phyloP scores from a whole-genome alignment of 2,329 filamentous ascomycete species.

The Rachicladosporium sp. region DNA sequence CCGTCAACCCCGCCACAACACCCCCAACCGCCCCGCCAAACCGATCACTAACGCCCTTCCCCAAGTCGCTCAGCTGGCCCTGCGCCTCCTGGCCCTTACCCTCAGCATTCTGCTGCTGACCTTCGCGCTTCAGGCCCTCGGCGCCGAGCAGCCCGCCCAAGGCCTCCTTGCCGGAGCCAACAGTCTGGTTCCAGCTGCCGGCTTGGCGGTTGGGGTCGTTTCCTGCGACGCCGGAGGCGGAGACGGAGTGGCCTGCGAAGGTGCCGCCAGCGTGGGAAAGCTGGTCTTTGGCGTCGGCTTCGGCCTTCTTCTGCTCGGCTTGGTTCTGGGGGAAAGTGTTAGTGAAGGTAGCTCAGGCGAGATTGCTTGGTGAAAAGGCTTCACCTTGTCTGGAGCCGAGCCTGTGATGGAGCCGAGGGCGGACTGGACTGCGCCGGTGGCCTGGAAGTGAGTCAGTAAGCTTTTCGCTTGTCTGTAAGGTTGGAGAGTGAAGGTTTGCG shows the following conservation, averaged over 20 bases:
- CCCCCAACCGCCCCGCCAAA: conserved; percentile 58
- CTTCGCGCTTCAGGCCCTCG: conserved; percentile 61
- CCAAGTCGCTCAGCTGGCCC: conserved; percentile 66
- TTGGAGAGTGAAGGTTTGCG: neutral
- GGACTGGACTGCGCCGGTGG: conserved; percentile 60
- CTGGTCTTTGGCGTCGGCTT: conserved; percentile 55
- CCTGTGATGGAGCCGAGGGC: conserved; percentile 62
- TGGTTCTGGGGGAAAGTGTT: conserved; percentile 30
- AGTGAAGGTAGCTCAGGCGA: neutral
- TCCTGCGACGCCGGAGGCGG: conserved; percentile 55
- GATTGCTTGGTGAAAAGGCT: conserved; percentile 2
- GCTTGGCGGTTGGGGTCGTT: conserved; percentile 60
- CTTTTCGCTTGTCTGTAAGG: neutral
- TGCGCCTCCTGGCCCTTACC: conserved; percentile 73
- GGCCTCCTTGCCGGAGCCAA: conserved; percentile 75
- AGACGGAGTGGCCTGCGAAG: conserved; percentile 58
- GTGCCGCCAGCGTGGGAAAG: conserved; percentile 65
- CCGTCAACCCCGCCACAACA: conserved; percentile 59
- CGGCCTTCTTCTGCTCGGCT: conserved; percentile 50
- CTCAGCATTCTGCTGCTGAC: conserved; percentile 64
- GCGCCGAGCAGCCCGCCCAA: conserved; percentile 64
- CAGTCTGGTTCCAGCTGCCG: conserved; percentile 76
- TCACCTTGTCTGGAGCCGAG: conserved; percentile 52
- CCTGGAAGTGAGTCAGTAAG: conserved; percentile 38
- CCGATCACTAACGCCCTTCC: conserved; percentile 42